Base-by-base conservation (phyloP, 345 rosid species). In the sweet orange (Citrus sinensis) region DNA sequence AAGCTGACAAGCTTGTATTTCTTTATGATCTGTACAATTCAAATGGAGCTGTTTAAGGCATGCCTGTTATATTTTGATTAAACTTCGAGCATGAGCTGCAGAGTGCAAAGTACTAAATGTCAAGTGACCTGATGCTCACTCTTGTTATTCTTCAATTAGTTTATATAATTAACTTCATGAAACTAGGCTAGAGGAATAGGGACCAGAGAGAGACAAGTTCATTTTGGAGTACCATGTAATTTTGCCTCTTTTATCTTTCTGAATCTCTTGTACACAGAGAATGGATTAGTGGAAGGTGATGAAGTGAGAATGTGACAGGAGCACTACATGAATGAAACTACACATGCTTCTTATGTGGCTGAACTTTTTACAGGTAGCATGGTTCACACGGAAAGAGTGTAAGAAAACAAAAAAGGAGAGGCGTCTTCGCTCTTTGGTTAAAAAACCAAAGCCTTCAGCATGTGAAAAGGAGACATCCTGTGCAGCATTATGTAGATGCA, bases 391-490 rank as follows among this genome's bases (percentile, higher is more conserved):
- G 75, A 75, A 64, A 19, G 25, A 71, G 60, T 10, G 54, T 1
- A 70, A 71, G 63, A 69, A 62, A 46, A 70, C 34, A 74, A 74
- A 58, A 58, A 60, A 8, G 59, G 68, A 71, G 68, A 24, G 16
- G 7, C 25, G 7, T 66, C n/a, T 32, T 32, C 4, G 34, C 34
- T 32, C 34, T 54, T 70, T 71, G 17, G 9, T 32, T 14, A 5
- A 69, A 69, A 35, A 42, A 69, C 49, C 78, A 77, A 80, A 77
- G 63, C 64, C 76, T 56, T 8, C 3, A 46, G 67, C 89, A 84
- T 73, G 87, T 82, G 85, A 72, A 76, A 35, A 40, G 30, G 9
- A 75, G 30, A 30, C 7, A 22, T 14, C 58, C 22, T 30, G 9
- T 51, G 32, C 61, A 22, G 51, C 40, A 49, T 13, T 32, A 11